Evolutionary conservation across 2,329 filamentous ascomycete genomes (phyloP).

Genomic region (Calonectria pseudoreteaudii): DNA sequence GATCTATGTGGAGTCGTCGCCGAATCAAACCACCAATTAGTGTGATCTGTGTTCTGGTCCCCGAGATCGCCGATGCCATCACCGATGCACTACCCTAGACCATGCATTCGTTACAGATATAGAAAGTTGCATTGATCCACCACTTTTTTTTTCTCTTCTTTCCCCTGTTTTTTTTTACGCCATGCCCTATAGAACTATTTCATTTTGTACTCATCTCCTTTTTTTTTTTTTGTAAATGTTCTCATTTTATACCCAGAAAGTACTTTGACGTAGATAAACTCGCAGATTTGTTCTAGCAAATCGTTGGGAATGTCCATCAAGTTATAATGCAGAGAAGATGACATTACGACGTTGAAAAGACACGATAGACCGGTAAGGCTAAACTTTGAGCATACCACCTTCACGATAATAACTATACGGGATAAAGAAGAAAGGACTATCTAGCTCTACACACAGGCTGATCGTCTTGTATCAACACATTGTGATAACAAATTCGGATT

Average conservation of each 20-base stretch:
- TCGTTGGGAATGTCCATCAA: rapidly evolving
- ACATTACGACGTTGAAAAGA: background rate
- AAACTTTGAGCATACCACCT: background rate
- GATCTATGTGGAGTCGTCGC: constrained; percentile 10
- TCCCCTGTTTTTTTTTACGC: background rate
- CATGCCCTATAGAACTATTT: background rate
- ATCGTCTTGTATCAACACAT: background rate
- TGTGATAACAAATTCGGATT: background rate
- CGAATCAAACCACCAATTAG: constrained; percentile 1
- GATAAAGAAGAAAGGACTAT: background rate
- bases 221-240: background rate
- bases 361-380: background rate
- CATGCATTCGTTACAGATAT: background rate
- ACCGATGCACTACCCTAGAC: background rate
- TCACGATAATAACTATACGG: background rate
- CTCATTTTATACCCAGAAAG: background rate
- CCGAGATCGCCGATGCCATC: constrained; percentile 15
- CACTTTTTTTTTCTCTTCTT: background rate
- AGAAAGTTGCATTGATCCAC: background rate
- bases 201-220: background rate
- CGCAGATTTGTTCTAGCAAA: background rate
- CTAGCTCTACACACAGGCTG: background rate
- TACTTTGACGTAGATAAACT: background rate
- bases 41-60: constrained; percentile 1
- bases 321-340: background rate